Conservation (phyloP, 495 filamentous ascomycete genomes). For the Trichoderma erinaceum region DNA sequence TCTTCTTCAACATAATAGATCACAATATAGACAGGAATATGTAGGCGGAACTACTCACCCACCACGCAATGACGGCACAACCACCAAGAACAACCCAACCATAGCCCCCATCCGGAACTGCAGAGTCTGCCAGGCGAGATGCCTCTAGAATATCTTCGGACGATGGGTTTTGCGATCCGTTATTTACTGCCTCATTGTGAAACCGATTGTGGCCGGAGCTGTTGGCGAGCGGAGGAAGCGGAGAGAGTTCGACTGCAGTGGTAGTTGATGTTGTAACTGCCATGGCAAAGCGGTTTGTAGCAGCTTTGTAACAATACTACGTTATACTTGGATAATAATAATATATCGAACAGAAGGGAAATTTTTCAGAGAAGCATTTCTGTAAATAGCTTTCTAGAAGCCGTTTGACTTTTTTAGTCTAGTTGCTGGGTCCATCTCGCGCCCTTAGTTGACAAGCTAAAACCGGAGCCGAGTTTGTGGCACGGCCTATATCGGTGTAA, state of each 20-base stretch:
- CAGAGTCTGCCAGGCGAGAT: slow-evolving; percentile 41
- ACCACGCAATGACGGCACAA: slow-evolving; percentile 48
- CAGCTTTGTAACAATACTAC: slow-evolving; percentile 15
- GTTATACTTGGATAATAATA: neutral
- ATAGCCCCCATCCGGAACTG: slow-evolving; percentile 55
- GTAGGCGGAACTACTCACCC: slow-evolving; percentile 22
- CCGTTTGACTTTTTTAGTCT: neutral
- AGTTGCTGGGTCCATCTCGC: slow-evolving; percentile 5
- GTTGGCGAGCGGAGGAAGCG: neutral
- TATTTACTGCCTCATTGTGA: neutral
- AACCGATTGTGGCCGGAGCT: neutral
- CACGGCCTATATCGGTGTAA: neutral
- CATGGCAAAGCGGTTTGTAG: neutral
- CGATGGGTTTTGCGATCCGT: neutral
- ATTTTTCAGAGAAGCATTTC: neutral
- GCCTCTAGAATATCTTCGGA: slow-evolving; percentile 43
- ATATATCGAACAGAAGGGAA: neutral
- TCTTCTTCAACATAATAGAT: neutral
- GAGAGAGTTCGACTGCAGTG: neutral
- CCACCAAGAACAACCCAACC: slow-evolving; percentile 52
- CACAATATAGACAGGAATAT: neutral
- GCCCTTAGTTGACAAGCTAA: slow-evolving; percentile 22
- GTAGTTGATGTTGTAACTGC: neutral
- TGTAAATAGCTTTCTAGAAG: neutral
- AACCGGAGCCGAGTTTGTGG: slow-evolving; percentile 11